These are phyloP conservation scores for Alternaria burnsii DNA, from an alignment of 2,329 filamentous ascomycete genomes.

Conservation along the genomic window DNA sequence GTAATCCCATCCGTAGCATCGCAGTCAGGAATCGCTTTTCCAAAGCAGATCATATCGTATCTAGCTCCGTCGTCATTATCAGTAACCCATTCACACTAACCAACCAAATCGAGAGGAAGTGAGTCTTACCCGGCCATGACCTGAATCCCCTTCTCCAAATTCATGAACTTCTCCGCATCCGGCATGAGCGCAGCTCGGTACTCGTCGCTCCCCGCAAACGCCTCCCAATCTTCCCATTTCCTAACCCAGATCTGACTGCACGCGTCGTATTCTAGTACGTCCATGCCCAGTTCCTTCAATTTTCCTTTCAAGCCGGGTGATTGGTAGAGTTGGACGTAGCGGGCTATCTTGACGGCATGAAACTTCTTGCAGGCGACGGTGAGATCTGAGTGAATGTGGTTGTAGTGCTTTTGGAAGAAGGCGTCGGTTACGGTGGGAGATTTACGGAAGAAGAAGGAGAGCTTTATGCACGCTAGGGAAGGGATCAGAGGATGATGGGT, in stretches of 20 bases:
- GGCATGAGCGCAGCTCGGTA: conserved; percentile 32
- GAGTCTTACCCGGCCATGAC: conserved; percentile 36
- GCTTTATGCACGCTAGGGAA: no score
- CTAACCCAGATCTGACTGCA: conserved; percentile 37
- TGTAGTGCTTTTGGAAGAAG: no score
- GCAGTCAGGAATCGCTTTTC: conserved; percentile 35
- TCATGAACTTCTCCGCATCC: conserved; percentile 42
- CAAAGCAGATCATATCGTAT: conserved; percentile 35
- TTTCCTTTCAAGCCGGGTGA: background rate
- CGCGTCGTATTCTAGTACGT: conserved; percentile 30
- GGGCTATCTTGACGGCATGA: no score
- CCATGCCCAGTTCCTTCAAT: background rate
- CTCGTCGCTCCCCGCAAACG: conserved; percentile 30
- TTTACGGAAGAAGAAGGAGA: no score
- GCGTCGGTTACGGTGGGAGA: no score
- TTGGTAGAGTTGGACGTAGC: no score
- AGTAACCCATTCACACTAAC: no score
- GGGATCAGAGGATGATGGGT: no score
- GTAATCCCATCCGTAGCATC: conserved; percentile 35
- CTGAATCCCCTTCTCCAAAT: conserved; percentile 29
- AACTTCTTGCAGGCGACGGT: no score
- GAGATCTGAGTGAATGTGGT: no score
- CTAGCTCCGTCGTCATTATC: conserved; percentile 7
- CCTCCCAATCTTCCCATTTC: conserved; percentile 35
- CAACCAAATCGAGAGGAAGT: no score